Evolutionary conservation across 805 yeast species (phyloP).

Genomic region (Nakazawaea holstii): DNA sequence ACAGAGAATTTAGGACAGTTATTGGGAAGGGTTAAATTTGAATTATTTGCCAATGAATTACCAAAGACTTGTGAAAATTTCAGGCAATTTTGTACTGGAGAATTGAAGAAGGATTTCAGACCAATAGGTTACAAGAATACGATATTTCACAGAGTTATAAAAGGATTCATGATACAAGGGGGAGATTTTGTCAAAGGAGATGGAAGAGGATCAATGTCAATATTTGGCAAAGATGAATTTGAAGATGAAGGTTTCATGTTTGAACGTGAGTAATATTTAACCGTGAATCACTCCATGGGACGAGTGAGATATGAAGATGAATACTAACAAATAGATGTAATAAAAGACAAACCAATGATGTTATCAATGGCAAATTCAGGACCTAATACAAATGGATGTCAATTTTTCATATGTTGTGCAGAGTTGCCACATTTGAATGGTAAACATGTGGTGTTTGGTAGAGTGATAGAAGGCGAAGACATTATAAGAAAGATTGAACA

Average conservation of each 20-base stretch:
- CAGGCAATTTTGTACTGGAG: slow-evolving; percentile 49
- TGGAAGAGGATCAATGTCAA: slow-evolving; percentile 38
- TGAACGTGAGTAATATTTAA: slow-evolving; percentile 23
- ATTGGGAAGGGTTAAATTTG: slow-evolving; percentile 40
- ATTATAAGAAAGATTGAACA: slow-evolving; percentile 24
- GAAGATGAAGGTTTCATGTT: slow-evolving; percentile 37
- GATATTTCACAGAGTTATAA: slow-evolving; percentile 34
- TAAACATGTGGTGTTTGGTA: slow-evolving; percentile 46
- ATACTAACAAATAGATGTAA: neutral
- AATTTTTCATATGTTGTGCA: slow-evolving; percentile 34
- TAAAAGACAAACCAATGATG: slow-evolving; percentile 20
- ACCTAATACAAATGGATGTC: slow-evolving; percentile 40
- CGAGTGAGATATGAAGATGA: neutral
- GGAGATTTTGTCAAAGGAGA: slow-evolving; percentile 41
- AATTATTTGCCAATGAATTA: slow-evolving; percentile 31
- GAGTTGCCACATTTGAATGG: slow-evolving; percentile 34
- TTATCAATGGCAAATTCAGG: slow-evolving; percentile 39
- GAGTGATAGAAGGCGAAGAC: slow-evolving; percentile 37
- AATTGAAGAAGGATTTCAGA: slow-evolving; percentile 28
- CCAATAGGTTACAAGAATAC: slow-evolving; percentile 40
- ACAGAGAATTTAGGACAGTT: slow-evolving; percentile 13
- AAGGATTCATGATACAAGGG: slow-evolving; percentile 39
- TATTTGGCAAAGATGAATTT: slow-evolving; percentile 35
- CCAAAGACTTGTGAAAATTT: slow-evolving; percentile 47
- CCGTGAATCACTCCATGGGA: no score